phyloP scores from a whole-genome alignment of 2,329 filamentous ascomycete genomes.

The Aureobasidium namibiae region DNA sequence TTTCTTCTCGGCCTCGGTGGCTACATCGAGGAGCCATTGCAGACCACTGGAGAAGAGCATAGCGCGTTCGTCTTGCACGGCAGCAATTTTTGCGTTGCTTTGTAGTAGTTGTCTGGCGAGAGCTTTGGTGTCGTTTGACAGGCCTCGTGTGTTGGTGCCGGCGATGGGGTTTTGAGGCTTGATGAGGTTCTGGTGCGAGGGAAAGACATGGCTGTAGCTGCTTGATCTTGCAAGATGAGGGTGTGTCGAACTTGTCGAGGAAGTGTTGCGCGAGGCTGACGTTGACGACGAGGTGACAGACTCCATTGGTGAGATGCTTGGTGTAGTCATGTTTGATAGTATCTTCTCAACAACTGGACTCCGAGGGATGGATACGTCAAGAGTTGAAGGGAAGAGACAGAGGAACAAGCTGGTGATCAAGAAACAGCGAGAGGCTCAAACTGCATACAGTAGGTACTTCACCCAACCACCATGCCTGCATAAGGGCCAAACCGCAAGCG shows the following conservation, averaged over 20 bases:
- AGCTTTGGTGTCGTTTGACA: not conserved
- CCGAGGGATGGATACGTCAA: not conserved
- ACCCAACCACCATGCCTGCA: not conserved
- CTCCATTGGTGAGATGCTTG: not conserved
- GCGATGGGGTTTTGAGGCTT: not conserved
- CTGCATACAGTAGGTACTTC: not conserved
- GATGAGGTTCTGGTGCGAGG: not conserved
- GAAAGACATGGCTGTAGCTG: not conserved
- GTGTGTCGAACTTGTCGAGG: not conserved
- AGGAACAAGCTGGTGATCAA: not conserved
- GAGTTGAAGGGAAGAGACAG: not conserved
- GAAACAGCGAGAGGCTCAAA: not conserved
- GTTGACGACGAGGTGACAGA: not conserved
- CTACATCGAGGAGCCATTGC: not conserved
- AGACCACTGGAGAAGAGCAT: not conserved
- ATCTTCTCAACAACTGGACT: not conserved
- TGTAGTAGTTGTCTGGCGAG: not conserved
- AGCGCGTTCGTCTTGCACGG: not conserved
- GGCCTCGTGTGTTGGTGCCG: not conserved
- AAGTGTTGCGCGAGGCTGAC: not conserved
- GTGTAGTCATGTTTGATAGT: not conserved
- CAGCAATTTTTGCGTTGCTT: not conserved
- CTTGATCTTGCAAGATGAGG: not conserved
- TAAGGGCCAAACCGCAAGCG: not conserved
- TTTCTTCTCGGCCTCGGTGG: not conserved